These are phyloP conservation scores for Ceriops tagal DNA, from an alignment of 345 rosid genomes.

Conservation along the genomic window DNA sequence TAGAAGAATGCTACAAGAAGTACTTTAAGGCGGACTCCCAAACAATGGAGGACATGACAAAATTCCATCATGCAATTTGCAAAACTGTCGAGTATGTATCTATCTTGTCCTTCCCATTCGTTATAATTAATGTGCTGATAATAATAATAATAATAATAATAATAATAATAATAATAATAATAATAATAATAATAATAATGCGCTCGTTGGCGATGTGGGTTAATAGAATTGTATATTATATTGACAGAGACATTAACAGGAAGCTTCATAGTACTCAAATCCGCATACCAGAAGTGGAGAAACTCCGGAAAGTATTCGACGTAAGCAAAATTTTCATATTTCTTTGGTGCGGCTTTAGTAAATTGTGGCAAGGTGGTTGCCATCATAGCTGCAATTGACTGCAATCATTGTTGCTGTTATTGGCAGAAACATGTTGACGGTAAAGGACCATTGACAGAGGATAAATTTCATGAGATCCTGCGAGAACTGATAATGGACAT, in stretches of 20 bases:
- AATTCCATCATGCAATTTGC: constrained; percentile 50
- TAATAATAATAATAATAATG: background rate
- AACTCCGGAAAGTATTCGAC: constrained; percentile 34
- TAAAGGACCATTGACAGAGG: constrained; percentile 34
- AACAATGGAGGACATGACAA: constrained; percentile 19
- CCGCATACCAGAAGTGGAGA: constrained; percentile 43
- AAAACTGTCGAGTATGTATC: constrained; percentile 54
- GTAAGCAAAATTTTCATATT: constrained; percentile 24
- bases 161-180: too few relatives aligned
- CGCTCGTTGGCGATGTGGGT: background rate
- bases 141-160: background rate
- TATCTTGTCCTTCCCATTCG: background rate
- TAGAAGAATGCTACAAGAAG: constrained; percentile 38
- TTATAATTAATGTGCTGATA: background rate
- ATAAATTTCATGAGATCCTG: constrained; percentile 61
- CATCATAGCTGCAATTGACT: too few relatives aligned
- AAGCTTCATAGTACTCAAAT: constrained; percentile 64
- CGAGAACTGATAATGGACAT: constrained; percentile 46
- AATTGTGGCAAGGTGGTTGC: background rate
- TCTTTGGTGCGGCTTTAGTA: background rate
- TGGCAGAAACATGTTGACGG: constrained; percentile 44
- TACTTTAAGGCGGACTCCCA: constrained; percentile 10
- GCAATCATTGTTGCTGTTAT: too few relatives aligned
- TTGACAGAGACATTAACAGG: constrained; percentile 53
- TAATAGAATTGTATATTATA: background rate